phyloP scores from a whole-genome alignment of 345 rosid genomes.

The Gossypium arboreum region DNA sequence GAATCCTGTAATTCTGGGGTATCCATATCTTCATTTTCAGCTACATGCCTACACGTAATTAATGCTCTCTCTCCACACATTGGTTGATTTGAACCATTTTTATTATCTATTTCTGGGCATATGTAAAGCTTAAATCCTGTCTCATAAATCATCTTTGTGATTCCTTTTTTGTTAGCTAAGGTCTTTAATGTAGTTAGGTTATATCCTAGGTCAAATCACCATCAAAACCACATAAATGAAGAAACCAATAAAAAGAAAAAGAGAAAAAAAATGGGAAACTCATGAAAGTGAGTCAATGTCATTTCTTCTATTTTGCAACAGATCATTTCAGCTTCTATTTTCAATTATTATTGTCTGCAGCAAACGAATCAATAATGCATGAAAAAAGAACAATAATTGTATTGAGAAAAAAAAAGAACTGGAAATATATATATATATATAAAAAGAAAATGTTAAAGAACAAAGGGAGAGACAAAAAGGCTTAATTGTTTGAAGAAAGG shows the following conservation, averaged over 20 bases:
- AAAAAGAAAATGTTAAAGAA: neutral
- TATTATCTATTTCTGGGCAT: neutral
- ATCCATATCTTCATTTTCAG: neutral
- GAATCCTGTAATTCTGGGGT: neutral
- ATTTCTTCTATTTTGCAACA: neutral
- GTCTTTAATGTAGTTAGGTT: neutral
- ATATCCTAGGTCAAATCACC: neutral
- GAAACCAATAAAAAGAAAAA: neutral
- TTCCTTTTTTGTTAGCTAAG: neutral
- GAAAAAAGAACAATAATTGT: neutral
- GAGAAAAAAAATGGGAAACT: neutral
- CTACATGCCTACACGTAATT: neutral
- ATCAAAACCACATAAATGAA: neutral
- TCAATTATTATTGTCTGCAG: neutral
- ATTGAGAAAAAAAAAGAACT: neutral
- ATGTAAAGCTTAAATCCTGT: neutral
- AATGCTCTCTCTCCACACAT: neutral
- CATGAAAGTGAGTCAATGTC: no score
- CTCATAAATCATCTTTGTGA: neutral
- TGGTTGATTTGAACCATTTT: neutral
- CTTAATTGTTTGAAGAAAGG: neutral
- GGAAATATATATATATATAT: neutral
- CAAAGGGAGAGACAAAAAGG: slow-evolving; percentile 8
- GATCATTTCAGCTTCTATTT: neutral
- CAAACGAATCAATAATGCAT: neutral